Base-by-base conservation (phyloP, 345 rosid species). In the Citrus cavaleriei region DNA sequence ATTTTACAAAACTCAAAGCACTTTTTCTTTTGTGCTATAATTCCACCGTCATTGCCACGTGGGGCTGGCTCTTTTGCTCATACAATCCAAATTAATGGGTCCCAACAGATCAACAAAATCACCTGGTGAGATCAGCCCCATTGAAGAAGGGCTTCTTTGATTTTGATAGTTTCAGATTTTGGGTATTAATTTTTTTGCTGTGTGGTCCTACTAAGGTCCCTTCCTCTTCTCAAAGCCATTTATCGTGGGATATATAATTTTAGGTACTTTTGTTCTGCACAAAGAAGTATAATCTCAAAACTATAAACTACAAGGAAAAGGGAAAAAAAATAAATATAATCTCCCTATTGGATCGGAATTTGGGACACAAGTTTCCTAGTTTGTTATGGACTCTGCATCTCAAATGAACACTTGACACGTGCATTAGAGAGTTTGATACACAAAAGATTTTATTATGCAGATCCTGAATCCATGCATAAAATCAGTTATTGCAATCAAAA, bases 1-100 rank as follows among this genome's bases (percentile, higher is more conserved):
- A 25, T 35, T 13, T 60, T 58, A 59, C 68, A 51, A 81, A 77
- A 46, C 18, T 46, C 18, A 30, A 27, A 62, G 32, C 14, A 62
- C 42, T 2, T 46, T 28, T 61, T 74, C 62, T 38, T n/a, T 30
- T 71, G 51, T 49, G 21, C 34, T 8, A 34, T 22, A 46, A 70
- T 59, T 42, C 78, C 72, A 73, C 38, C 79, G 64, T 74, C 81
- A 79, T 60, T 51, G 22, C 67, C 79, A 77, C 62, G 51, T 68
- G 80, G 75, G 70, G 25, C 37, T 30, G 24, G 1, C 14, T 42
- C 73, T 46, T 25, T 69, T 35, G 37, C 13, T 72, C 30, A 4
- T 38, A 1, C 19, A 57, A 19, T 54, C 58, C 22, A 4, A 54
- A 54, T 54, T 18, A 54, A 42, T 38, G 82, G 82, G 82, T 32